These are phyloP conservation scores for Pichia rugopelliculosa DNA, from an alignment of 805 yeast species.

Conservation along the genomic window DNA sequence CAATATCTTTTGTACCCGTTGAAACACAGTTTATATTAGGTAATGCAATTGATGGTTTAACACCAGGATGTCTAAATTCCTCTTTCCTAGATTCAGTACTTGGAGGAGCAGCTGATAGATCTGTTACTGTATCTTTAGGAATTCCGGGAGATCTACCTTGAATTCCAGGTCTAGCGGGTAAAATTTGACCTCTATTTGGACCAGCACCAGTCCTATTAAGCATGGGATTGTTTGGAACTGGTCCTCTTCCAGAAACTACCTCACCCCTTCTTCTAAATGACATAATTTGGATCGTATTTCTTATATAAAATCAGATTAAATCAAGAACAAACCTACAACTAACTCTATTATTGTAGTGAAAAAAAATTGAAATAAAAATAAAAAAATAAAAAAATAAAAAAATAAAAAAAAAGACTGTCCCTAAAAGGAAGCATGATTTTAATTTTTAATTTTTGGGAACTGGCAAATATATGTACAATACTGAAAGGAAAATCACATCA, in stretches of 20 bases:
- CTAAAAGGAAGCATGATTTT: not conserved
- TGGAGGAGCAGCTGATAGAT: not conserved
- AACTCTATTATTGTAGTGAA: not conserved
- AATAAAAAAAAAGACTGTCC: not conserved
- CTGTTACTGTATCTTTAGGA: not conserved
- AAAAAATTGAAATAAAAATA: not conserved
- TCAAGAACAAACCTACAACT: too few relatives aligned
- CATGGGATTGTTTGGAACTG: conserved; percentile 4
- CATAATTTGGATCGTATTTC: conserved; percentile 28
- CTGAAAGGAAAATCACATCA: not conserved
- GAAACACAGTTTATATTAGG: conserved; percentile 73
- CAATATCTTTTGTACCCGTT: conserved; percentile 73
- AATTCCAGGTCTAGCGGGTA: not conserved
- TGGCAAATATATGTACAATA: too few relatives aligned
- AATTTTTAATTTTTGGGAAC: not conserved
- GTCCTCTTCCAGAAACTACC: conserved; percentile 24
- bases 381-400: not conserved
- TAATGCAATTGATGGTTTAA: conserved; percentile 61
- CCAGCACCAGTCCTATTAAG: conserved; percentile 1
- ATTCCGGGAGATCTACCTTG: conserved; percentile 1
- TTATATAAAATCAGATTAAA: too few relatives aligned
- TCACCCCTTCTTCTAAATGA: conserved; percentile 57
- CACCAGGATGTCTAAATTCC: conserved; percentile 40
- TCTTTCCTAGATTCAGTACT: not conserved
- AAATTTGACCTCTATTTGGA: not conserved